phyloP scores from a whole-genome alignment of 2,329 filamentous ascomycete species.

The Penicillium olsonii region DNA sequence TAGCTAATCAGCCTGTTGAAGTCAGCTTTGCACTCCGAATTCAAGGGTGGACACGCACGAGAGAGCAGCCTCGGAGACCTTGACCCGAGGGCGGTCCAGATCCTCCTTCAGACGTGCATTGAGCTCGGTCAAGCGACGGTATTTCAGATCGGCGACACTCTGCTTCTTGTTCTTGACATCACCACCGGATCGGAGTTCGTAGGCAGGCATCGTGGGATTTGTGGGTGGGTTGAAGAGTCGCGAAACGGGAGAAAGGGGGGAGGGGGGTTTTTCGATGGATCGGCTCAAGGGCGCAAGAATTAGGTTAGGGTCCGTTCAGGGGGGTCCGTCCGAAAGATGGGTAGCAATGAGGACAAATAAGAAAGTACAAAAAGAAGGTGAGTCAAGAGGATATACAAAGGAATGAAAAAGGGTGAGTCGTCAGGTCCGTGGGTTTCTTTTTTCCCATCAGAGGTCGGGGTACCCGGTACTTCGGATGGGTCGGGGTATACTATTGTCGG shows the following conservation, averaged over 20 bases:
- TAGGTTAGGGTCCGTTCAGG: constrained; percentile 7
- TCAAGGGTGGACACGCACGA: constrained; percentile 59
- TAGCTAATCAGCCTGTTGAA: constrained; percentile 92
- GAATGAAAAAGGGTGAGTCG: constrained; percentile 4
- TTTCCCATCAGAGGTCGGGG: constrained; percentile 3
- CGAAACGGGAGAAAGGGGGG: constrained; percentile 21
- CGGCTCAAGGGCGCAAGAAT: constrained; percentile 11
- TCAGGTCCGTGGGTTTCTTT: constrained; percentile 11
- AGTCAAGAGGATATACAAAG: constrained; percentile 8
- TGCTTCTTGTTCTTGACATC: constrained; percentile 90
- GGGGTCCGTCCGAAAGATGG: constrained; percentile 1
- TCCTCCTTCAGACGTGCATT: constrained; percentile 96
- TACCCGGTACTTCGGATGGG: constrained; percentile 7
- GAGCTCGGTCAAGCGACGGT: constrained; percentile 91
- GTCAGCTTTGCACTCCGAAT: too few relatives aligned
- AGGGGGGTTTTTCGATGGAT: constrained; percentile 7
- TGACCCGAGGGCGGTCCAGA: constrained; percentile 90
- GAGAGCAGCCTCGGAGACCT: constrained; percentile 88
- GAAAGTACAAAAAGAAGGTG: constrained; percentile 4
- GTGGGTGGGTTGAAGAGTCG: constrained; percentile 9
- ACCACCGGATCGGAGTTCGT: constrained; percentile 66
- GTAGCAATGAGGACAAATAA: background rate
- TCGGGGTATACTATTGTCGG: background rate
- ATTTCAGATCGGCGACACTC: constrained; percentile 98
- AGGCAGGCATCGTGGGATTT: constrained; percentile 56